Conservation (phyloP, 352 stramenopile species). For the Peronospora destructor region DNA sequence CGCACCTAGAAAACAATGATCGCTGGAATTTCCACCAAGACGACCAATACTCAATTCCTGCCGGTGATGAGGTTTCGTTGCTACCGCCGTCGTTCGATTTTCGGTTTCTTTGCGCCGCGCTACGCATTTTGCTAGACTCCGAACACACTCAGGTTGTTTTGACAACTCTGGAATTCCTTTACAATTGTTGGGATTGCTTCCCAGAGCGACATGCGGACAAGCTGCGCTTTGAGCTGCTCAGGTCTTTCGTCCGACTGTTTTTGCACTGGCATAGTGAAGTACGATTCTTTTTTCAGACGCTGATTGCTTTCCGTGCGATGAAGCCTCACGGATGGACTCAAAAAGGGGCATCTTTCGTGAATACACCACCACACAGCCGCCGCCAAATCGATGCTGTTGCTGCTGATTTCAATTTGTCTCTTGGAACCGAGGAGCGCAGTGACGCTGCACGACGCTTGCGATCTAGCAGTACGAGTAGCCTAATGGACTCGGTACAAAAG, state of each 20-base stretch:
- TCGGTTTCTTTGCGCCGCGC: slow-evolving; percentile 69
- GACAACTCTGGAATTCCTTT: slow-evolving; percentile 83
- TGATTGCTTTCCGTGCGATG: slow-evolving; percentile 81
- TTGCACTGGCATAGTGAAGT: slow-evolving; percentile 86
- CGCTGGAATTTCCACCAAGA: slow-evolving; percentile 88
- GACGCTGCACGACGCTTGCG: slow-evolving; percentile 51
- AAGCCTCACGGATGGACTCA: slow-evolving; percentile 84
- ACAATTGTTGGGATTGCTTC: slow-evolving; percentile 88
- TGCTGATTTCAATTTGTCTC: slow-evolving; percentile 79
- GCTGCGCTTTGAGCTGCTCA: slow-evolving; percentile 69
- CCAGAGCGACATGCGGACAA: slow-evolving; percentile 85
- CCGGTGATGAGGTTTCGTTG: slow-evolving; percentile 78
- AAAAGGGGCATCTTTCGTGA: slow-evolving; percentile 79
- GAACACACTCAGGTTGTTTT: slow-evolving; percentile 84
- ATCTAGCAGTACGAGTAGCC: slow-evolving; percentile 78
- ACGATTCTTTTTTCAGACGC: slow-evolving; percentile 79
- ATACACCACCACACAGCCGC: slow-evolving; percentile 76
- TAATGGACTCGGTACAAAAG: slow-evolving; percentile 81
- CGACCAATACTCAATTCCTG: slow-evolving; percentile 84
- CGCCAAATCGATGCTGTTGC: slow-evolving; percentile 84
- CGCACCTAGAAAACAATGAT: slow-evolving; percentile 86
- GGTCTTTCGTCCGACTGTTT: slow-evolving; percentile 76
- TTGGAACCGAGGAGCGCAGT: slow-evolving; percentile 55
- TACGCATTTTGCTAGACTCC: slow-evolving; percentile 75
- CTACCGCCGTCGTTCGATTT: slow-evolving; percentile 85